Base-by-base conservation (phyloP, 1,284 basidiomycete species). In the Leccinum huronense region DNA sequence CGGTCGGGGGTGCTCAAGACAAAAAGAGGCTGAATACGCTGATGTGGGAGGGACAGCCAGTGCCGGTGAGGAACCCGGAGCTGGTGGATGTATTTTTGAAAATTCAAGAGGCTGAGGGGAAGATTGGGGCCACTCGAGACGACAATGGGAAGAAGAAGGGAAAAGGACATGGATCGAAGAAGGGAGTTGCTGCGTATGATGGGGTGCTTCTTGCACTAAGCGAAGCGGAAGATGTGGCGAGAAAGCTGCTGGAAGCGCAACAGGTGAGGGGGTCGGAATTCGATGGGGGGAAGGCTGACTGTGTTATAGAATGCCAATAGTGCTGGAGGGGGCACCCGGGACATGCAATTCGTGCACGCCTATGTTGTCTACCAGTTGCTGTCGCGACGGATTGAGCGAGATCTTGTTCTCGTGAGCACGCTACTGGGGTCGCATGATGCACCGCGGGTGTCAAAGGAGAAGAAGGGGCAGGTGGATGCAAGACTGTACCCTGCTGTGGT, bases 31-130 rank as follows among this genome's bases (percentile, higher is more conserved):
- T 93, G 54, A 78, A 81, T 62, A 80, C 85, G 61, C 77, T 97
- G 57, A 71, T 81, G 5, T 98, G 95, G 91, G 93, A 95, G 65
- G 93, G 87, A 10, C 84, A 91, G 70, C 85, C 86, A 3, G 87
- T 98, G 8, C 94, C 95, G 16, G 84, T 98, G 57, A 85, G 95
- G 62, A 95, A 91, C 70, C 93, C 95, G 0, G 95, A 99, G 78
- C 80, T 99, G 59, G 94, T 98, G 59, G 92, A 93, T 71, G 92
- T 92, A 19, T 80, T 98, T 66, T 77, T 94, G 65, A 90, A 87
- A 70, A 91, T 97, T 3, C 92, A 95, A 72, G 86, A 89, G 13
- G 93, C 91, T 3, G 86, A 95, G 70, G 78, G 78, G 60, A 84
- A 80, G 68, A 76, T 89, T 61, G 76, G 71, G 67, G 74, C 73